A percentile compares a stretch with the other conserved stretches of the same genome.
Conservation (phyloP, 495 filamentous ascomycete genomes). For the Staphylotrichum tortipilum region DNA sequence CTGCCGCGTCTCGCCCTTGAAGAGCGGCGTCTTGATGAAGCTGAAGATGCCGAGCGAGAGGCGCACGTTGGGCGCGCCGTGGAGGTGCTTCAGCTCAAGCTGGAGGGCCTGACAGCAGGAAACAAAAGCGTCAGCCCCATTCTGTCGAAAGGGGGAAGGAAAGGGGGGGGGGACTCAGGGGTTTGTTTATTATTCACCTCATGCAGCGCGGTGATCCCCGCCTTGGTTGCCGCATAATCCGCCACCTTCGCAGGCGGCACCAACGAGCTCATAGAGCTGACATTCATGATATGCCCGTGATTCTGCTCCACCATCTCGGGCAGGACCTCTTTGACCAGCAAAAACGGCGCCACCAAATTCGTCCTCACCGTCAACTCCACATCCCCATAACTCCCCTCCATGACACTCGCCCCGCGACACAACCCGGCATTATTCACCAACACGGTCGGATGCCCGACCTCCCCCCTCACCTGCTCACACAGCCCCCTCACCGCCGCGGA, state of each 20-base stretch:
- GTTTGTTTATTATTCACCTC: too few species aligned
- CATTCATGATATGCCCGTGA: slow-evolving; percentile 19
- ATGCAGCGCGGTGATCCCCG: slow-evolving; percentile 12
- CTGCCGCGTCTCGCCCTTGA: slow-evolving; percentile 22
- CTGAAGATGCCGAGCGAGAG: slow-evolving; percentile 24
- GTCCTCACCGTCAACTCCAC: slow-evolving; percentile 18
- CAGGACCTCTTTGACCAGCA: slow-evolving; percentile 23
- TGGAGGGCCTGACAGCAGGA: slow-evolving; percentile 18
- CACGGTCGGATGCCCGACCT: slow-evolving; percentile 24
- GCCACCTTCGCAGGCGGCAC: slow-evolving; percentile 11
- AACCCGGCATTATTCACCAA: slow-evolving; percentile 22
- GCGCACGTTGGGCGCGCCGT: slow-evolving; percentile 25
- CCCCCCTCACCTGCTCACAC: slow-evolving; percentile 6
- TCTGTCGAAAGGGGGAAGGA: too few species aligned
- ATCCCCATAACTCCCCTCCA: slow-evolving; percentile 20
- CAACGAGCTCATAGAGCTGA: slow-evolving; percentile 16
- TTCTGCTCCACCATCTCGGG: slow-evolving; percentile 17
- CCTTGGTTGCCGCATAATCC: slow-evolving; percentile 19
- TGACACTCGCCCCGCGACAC: slow-evolving; percentile 12
- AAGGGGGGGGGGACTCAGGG: too few species aligned
- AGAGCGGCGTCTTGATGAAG: slow-evolving; percentile 31
- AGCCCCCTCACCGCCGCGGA: slow-evolving; percentile 7
- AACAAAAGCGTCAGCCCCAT: too few species aligned
- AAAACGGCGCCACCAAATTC: slow-evolving; percentile 19
- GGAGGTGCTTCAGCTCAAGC: slow-evolving; percentile 14